These are phyloP conservation scores for Sequoiadendron giganteum DNA, from an alignment of 75 land plant species.

Conservation along the genomic window DNA sequence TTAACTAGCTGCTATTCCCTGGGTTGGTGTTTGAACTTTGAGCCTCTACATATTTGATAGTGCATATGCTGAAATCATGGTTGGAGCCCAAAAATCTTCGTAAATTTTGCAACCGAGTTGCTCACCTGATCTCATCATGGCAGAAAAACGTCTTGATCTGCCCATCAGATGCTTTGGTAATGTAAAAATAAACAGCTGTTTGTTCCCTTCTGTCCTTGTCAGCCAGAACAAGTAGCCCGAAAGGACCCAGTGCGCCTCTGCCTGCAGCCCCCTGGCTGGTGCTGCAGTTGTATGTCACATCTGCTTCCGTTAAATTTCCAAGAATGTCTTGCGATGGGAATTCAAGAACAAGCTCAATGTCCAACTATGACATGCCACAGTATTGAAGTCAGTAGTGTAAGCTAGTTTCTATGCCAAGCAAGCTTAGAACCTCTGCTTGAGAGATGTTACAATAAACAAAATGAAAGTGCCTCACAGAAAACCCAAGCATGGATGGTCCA, in stretches of 20 bases:
- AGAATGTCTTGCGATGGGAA: slow-evolving; percentile 16
- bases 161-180: slow-evolving; percentile 45
- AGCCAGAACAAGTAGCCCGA: slow-evolving; percentile 78
- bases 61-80: too few relatives aligned
- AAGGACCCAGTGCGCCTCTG: slow-evolving; percentile 62
- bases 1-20: background rate
- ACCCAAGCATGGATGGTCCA: background rate
- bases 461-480: background rate
- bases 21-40: background rate
- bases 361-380: slow-evolving; percentile 44
- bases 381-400: background rate
- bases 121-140: slow-evolving; percentile 69
- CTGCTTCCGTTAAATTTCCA: slow-evolving; percentile 9
- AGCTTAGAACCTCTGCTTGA: background rate
- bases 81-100: background rate
- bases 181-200: slow-evolving; percentile 78
- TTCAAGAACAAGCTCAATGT: slow-evolving; percentile 62
- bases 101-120: background rate
- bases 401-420: background rate
- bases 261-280: slow-evolving; percentile 47
- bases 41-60: background rate
- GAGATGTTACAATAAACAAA: background rate
- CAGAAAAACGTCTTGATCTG: slow-evolving; percentile 55
- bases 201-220: slow-evolving; percentile 52
- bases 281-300: slow-evolving; percentile 32